Base-by-base conservation (phyloP, 163 green algal species). In the Coccomyxa subellipsoidea region DNA sequence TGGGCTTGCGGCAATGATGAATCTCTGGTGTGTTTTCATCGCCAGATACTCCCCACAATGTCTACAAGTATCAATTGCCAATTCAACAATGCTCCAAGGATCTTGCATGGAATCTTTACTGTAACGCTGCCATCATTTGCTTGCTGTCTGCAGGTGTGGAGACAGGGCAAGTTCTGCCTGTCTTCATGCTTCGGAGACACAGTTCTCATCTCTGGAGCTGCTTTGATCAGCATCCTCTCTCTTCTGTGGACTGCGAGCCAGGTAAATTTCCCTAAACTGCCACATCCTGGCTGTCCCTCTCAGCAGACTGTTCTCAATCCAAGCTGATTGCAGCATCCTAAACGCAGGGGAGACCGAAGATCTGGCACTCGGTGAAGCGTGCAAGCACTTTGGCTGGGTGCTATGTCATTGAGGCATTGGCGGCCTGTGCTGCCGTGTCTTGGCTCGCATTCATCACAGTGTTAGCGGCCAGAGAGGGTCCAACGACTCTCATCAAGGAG, bases 401-500 rank as follows among this genome's bases (percentile, higher is more conserved):
- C 47, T 7, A 8, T 59, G 47, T 59, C 47, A 59, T 59, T 59
- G 47, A 59, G 47, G 47, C 47, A 23, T 18, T 59, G 47, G 47
- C 23, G 15, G 47, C 23, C 47, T 59, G 21, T 12, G 47, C 47
- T 59, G 47, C 47, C 23, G 47, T 59, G 47, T 7, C 47, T 27
- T 81, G 39, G 35, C 77, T 36, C 34, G 47, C 3, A 35, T 81
- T 38, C n/a, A 75, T 70, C 39, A 71, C 77, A 81, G 72, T 79
- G 31, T 2, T 7, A 40, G 10, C 25, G 31, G 7, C 21, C n/a
- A 54, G 70, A 8, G 39, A 54, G 23, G 18, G 15, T 27, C 29
- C 31, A 54, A 12, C 23, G 5, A 59, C 47, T 59, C 47, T 59
- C 47, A 59, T 59, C 21, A 59, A 12, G 15, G 47, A 59, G 47